These are phyloP conservation scores for Ophiosphaerella narmari DNA, from an alignment of 2,329 filamentous ascomycete genomes.

Conservation along the genomic window DNA sequence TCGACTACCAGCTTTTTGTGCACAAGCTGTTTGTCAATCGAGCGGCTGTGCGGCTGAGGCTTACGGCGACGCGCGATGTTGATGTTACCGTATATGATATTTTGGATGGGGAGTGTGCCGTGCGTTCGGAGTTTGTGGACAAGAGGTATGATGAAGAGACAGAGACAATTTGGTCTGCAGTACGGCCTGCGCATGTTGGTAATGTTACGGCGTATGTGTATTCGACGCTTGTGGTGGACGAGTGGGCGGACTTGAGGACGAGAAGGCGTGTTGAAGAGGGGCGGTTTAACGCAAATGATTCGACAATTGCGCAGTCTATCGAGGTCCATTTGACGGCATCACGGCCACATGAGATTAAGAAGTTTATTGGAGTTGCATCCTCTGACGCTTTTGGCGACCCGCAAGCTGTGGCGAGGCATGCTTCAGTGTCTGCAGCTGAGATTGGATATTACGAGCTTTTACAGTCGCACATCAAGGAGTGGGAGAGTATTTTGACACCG, in stretches of 20 bases:
- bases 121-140: conserved; percentile 63
- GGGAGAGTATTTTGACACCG: conserved; percentile 64
- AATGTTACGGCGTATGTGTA: conserved; percentile 67
- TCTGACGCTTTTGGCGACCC: conserved; percentile 69
- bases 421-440: conserved; percentile 55
- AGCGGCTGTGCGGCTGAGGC: conserved; percentile 63
- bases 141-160: conserved; percentile 60
- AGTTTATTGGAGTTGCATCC: conserved; percentile 71
- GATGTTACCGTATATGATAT: conserved; percentile 68
- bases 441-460: conserved; percentile 62
- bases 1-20: conserved; percentile 69
- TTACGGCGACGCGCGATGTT: conserved; percentile 59
- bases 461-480: conserved; percentile 63
- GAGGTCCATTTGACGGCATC: conserved; percentile 59
- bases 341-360: conserved; percentile 61
- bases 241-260: conserved; percentile 49
- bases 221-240: conserved; percentile 57
- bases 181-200: conserved; percentile 64
- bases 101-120: conserved; percentile 70
- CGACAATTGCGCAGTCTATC: conserved; percentile 67
- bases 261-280: conserved; percentile 51
- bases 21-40: conserved; percentile 67
- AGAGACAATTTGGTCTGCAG: conserved; percentile 65
- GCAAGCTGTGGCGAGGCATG: conserved; percentile 58
- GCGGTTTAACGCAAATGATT: conserved; percentile 60